phyloP scores from a whole-genome alignment of 305 asterid species.

The Fraxinus nigra region DNA sequence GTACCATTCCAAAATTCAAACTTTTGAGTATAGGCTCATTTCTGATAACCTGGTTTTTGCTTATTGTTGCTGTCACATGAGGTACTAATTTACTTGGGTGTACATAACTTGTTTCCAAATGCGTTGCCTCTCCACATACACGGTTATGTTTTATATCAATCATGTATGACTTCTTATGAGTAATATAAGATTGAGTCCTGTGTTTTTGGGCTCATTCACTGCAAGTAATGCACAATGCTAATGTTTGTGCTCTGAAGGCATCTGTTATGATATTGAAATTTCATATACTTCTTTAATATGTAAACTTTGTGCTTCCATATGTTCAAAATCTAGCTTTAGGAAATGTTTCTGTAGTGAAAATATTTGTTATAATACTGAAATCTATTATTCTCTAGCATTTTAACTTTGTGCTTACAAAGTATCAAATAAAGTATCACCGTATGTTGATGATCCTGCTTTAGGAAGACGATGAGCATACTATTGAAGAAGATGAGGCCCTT shows the following conservation, averaged over 20 bases:
- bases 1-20: background rate
- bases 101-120: background rate
- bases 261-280: slow-evolving; percentile 6
- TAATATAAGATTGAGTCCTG: slow-evolving; percentile 15
- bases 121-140: background rate
- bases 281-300: slow-evolving; percentile 2
- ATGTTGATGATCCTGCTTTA: slow-evolving; percentile 48
- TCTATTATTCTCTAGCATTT: background rate
- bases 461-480: slow-evolving; percentile 98
- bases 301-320: background rate
- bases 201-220: slow-evolving; percentile 20
- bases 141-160: slow-evolving; percentile 2
- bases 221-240: slow-evolving; percentile 1
- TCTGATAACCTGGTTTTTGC: slow-evolving; percentile 12
- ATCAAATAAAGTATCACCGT: slow-evolving; percentile 29
- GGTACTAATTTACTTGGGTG: background rate
- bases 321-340: background rate
- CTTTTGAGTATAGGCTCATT: slow-evolving; percentile 13
- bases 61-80: background rate
- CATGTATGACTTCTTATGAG: slow-evolving; percentile 15
- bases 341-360: background rate
- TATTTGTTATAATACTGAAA: background rate
- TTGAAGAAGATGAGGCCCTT: slow-evolving; percentile 93
- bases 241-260: background rate
- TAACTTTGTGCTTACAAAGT: slow-evolving; percentile 20